Conservation (phyloP, 306 rosid genomes). For the Malus sieversii region DNA sequence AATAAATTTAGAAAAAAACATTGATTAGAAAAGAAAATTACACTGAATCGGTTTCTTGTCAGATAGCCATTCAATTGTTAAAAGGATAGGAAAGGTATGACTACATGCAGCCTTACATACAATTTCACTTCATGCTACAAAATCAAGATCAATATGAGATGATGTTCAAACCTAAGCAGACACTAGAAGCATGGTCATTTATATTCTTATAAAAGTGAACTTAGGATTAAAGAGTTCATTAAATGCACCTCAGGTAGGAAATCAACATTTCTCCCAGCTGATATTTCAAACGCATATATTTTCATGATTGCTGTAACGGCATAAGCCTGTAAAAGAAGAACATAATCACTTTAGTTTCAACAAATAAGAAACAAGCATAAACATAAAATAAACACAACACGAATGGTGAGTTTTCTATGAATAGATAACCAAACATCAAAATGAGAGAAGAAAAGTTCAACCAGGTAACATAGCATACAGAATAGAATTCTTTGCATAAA, state of each 20-base stretch:
- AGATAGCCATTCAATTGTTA: neutral
- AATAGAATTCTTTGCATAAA: neutral
- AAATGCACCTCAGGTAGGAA: conserved; percentile 73
- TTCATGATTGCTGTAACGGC: conserved; percentile 83
- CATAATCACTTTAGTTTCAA: neutral
- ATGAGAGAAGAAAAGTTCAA: neutral
- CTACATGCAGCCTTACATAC: neutral
- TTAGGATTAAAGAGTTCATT: neutral
- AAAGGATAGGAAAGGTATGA: neutral
- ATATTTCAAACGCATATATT: conserved; percentile 73
- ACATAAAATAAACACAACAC: neutral
- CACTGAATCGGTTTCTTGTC: neutral
- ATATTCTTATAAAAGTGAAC: neutral
- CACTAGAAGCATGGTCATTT: neutral
- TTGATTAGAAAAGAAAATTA: neutral
- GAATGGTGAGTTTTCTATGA: neutral
- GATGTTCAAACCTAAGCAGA: neutral
- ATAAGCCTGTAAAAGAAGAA: conserved; percentile 53
- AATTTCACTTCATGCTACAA: neutral
- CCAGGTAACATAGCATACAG: neutral
- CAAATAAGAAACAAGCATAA: neutral
- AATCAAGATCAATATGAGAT: neutral
- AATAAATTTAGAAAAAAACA: neutral
- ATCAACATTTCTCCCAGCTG: conserved; percentile 69
- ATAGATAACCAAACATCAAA: neutral